These are phyloP conservation scores for Deinandra increscens DNA, from an alignment of 129 eudicot species.

Conservation along the genomic window DNA sequence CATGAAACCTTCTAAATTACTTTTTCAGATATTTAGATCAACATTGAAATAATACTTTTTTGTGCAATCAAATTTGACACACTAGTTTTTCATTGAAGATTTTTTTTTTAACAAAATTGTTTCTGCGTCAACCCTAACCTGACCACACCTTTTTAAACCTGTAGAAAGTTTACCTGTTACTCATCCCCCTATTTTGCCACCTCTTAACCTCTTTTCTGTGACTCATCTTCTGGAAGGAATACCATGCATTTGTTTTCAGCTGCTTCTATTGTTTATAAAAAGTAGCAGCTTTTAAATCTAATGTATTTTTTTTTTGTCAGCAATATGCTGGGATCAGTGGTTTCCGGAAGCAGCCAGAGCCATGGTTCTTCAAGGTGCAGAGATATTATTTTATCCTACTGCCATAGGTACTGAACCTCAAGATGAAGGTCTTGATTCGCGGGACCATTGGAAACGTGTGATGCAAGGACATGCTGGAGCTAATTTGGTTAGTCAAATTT, in stretches of 20 bases:
- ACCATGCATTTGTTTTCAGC: background rate
- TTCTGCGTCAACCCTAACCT: background rate
- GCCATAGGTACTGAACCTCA: constrained; percentile 99
- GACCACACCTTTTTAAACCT: background rate
- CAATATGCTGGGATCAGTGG: constrained; percentile 99
- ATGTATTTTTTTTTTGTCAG: constrained; percentile 33
- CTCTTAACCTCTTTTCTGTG: background rate
- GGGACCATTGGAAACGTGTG: constrained; percentile 97
- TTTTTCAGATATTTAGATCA: background rate
- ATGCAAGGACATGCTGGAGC: constrained; percentile 99
- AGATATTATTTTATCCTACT: constrained; percentile 92
- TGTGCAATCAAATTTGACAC: background rate
- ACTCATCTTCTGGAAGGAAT: background rate
- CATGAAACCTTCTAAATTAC: background rate
- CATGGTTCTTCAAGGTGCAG: constrained; percentile 99
- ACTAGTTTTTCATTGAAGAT: background rate
- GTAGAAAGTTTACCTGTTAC: background rate
- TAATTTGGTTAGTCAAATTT: constrained; percentile 61
- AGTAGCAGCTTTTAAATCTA: background rate
- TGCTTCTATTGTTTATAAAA: background rate
- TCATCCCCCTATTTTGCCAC: constrained; percentile 1
- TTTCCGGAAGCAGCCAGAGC: constrained; percentile 99
- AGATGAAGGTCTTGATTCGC: constrained; percentile 91
- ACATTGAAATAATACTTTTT: background rate
- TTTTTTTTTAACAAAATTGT: background rate